Evolutionary conservation across 2,329 filamentous ascomycete species (phyloP).

Genomic region (Paecilomyces sp.): DNA sequence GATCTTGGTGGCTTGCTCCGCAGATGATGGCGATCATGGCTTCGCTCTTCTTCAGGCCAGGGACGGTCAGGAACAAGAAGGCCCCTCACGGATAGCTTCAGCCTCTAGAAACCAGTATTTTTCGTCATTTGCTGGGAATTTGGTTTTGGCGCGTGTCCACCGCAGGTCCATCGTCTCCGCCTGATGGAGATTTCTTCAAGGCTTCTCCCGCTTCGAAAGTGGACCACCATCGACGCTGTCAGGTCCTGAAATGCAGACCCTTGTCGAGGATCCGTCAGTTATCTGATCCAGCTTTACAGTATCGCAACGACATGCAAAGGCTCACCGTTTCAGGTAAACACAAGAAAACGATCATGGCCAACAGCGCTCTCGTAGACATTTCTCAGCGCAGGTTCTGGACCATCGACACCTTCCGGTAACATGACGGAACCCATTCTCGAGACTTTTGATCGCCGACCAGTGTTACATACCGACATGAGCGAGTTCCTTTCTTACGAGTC

Average conservation of each 20-base stretch:
- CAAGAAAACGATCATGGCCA: neutral
- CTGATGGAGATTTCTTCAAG: conserved; percentile 4
- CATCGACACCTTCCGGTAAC: neutral
- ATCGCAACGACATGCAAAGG: neutral
- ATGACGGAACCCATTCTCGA: neutral
- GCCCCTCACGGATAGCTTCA: neutral
- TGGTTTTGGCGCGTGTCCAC: neutral
- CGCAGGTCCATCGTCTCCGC: conserved; percentile 5
- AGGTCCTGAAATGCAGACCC: neutral
- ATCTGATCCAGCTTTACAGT: neutral
- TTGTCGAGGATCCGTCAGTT: neutral
- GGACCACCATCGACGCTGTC: conserved; percentile 2
- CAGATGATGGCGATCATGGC: neutral
- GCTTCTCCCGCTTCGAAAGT: conserved; percentile 11
- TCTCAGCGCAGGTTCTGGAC: neutral
- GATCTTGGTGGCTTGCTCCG: neutral
- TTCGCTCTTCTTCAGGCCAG: neutral
- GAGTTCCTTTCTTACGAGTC: neutral
- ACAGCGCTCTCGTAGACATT: neutral
- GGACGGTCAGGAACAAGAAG: neutral
- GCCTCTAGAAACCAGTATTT: neutral
- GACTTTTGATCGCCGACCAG: neutral
- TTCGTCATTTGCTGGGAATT: neutral
- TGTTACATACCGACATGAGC: neutral
- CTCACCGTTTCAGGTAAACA: neutral